Percentiles rank a stretch among this genome's conserved stretches.
phyloP scores from a whole-genome alignment of 1,284 basidiomycete species.

The Pseudozyma pruni region DNA sequence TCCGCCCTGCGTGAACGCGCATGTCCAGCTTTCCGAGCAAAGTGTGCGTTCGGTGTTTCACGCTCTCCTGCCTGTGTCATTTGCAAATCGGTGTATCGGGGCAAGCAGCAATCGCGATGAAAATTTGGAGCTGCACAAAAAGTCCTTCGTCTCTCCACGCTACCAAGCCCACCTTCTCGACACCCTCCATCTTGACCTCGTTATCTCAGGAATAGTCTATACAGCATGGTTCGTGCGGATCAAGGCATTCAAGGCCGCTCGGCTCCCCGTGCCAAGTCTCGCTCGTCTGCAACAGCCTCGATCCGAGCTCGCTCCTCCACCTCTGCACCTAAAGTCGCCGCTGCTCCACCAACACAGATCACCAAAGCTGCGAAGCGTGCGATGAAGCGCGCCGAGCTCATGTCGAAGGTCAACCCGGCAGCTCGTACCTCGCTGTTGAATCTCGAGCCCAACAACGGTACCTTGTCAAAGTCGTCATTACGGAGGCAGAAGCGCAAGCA shows the following conservation, averaged over 20 bases:
- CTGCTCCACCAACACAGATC: constrained; percentile 35
- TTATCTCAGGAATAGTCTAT: background rate
- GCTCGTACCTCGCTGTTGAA: constrained; percentile 22
- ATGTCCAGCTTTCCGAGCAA: background rate
- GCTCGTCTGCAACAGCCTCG: constrained; percentile 29
- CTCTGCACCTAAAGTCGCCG: constrained; percentile 12
- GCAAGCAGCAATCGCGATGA: constrained; percentile 6
- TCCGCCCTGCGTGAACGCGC: background rate
- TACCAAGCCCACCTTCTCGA: constrained; percentile 7
- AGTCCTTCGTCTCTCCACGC: no score
- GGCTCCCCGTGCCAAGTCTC: constrained; percentile 33
- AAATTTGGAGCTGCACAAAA: constrained; percentile 16
- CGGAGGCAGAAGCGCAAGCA: constrained; percentile 55
- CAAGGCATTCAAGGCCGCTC: constrained; percentile 38
- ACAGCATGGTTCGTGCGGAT: constrained; percentile 31
- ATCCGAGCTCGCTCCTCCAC: constrained; percentile 19
- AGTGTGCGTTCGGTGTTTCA: background rate
- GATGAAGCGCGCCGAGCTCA: constrained; percentile 49
- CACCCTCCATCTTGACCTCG: background rate
- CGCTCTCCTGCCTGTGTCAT: background rate
- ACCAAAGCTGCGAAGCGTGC: constrained; percentile 56
- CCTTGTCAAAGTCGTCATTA: constrained; percentile 53
- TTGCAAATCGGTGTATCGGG: constrained; percentile 10
- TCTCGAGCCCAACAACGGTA: constrained; percentile 15
- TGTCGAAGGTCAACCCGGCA: constrained; percentile 37